Conservation (phyloP, 179 eudicot genomes). For the Camellia oleifera region DNA sequence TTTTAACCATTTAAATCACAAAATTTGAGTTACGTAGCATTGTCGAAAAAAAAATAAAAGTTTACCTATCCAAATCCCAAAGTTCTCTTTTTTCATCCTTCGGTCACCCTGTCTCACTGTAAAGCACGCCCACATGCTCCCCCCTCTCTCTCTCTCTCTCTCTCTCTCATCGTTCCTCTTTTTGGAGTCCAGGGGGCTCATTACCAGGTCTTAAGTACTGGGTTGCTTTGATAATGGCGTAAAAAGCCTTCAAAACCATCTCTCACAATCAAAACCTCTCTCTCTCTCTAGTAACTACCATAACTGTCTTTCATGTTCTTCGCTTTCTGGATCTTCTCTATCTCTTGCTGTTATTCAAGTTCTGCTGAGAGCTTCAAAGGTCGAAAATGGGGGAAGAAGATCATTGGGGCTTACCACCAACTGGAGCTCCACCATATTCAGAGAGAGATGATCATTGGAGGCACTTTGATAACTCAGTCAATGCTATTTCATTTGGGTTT, state of each 20-base stretch:
- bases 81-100: background rate
- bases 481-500: conserved; percentile 93
- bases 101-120: conserved; percentile 2
- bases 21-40: too few relatives aligned
- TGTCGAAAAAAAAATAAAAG: too few relatives aligned
- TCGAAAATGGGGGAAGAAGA: conserved; percentile 18
- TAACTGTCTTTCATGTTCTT: conserved; percentile 5
- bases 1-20: too few relatives aligned
- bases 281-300: background rate
- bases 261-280: background rate
- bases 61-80: conserved; percentile 1
- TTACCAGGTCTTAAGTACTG: background rate
- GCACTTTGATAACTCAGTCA: conserved; percentile 82
- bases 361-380: background rate
- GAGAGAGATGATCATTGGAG: conserved; percentile 76
- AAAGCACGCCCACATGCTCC: background rate
- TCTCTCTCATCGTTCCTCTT: background rate
- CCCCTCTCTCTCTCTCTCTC: background rate
- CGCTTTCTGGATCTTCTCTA: background rate
- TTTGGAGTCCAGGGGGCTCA: background rate
- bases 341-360: background rate
- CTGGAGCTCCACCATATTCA: conserved; percentile 25
- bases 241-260: background rate
- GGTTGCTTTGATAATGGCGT: background rate
- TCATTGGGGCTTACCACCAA: conserved; percentile 32